Conservation (phyloP, 805 yeast species). For the Saccharomycopsis lassenensis region DNA sequence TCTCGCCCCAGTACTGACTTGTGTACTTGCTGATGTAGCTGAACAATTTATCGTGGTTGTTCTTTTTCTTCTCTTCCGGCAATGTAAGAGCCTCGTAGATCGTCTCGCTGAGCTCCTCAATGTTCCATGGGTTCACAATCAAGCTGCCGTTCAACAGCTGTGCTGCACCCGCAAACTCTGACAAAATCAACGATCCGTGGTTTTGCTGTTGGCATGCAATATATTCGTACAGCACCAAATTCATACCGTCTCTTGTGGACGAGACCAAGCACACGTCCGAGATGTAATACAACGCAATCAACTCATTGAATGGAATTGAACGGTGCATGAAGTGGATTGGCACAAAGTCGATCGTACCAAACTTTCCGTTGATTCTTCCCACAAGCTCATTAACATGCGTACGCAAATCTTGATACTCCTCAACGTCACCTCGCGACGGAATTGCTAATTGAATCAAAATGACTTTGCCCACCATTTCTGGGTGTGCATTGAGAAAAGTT, state of each 20-base stretch:
- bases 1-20: slow-evolving; percentile 94
- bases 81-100: slow-evolving; percentile 79
- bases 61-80: slow-evolving; percentile 66
- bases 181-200: slow-evolving; percentile 76
- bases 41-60: slow-evolving; percentile 76
- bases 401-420: slow-evolving; percentile 88
- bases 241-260: slow-evolving; percentile 98
- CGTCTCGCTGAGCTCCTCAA: slow-evolving; percentile 82
- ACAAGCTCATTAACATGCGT: slow-evolving; percentile 94
- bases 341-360: slow-evolving; percentile 94
- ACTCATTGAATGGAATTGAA: slow-evolving; percentile 81
- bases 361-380: slow-evolving; percentile 91
- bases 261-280: slow-evolving; percentile 89
- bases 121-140: slow-evolving; percentile 97
- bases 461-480: slow-evolving; percentile 97
- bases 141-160: slow-evolving; percentile 91
- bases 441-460: slow-evolving; percentile 94
- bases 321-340: slow-evolving; percentile 97
- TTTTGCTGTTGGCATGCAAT: slow-evolving; percentile 87
- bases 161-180: slow-evolving; percentile 99
- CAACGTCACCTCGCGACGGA: slow-evolving; percentile 96
- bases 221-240: slow-evolving; percentile 89
- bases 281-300: slow-evolving; percentile 74
- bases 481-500: slow-evolving; percentile 81
- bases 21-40: slow-evolving; percentile 87